Base-by-base conservation (phyloP, 306 rosid species). In the Dicorynia guianensis region DNA sequence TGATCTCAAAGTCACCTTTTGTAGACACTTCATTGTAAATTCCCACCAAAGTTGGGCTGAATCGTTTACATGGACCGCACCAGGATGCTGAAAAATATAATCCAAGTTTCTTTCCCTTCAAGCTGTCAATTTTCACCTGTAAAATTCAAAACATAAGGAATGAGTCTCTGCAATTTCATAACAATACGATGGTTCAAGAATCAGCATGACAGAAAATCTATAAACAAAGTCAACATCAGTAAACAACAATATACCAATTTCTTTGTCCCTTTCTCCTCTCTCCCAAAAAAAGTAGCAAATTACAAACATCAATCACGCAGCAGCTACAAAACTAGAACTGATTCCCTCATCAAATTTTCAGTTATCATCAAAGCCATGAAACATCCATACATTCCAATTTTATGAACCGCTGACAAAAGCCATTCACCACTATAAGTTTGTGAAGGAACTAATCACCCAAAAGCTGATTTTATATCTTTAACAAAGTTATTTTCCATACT, bases 31-130 rank as follows among this genome's bases (percentile, higher is more conserved):
- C 82, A 38, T 92, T 71, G 82, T 87, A 92, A 63, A 85, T 79
- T 76, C 82, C 89, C 17, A 77, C 89, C 70, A 89, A 85, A 30
- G 9, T 75, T 3, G 91, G 90, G 13, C 93, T 89, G 75, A 91
- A 91, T 6, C 33, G 60, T 1, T 39, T 84, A 74, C 97, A 89
- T 0, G 91, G 91, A 60, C 87, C 80, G 36, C 90, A 87, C 97
- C 95, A 89, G 4, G 97, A 89, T 20, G 95, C 93, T 11, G 97
- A 91, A 63, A 87, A 89, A 57, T 92, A 92, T 56, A 92, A 40
- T 20, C 89, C 90, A 11, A 89, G 61, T 36, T 76, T 87, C 91
- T 89, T 92, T 38, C 91, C 90, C 25, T 86, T 81, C 85, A 92
- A 89, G 75, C 72, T 86, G 11, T 85, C 94, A 76, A 84, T 67